Conservation (phyloP, 2,329 filamentous ascomycete genomes). For the Daldinia sp. region DNA sequence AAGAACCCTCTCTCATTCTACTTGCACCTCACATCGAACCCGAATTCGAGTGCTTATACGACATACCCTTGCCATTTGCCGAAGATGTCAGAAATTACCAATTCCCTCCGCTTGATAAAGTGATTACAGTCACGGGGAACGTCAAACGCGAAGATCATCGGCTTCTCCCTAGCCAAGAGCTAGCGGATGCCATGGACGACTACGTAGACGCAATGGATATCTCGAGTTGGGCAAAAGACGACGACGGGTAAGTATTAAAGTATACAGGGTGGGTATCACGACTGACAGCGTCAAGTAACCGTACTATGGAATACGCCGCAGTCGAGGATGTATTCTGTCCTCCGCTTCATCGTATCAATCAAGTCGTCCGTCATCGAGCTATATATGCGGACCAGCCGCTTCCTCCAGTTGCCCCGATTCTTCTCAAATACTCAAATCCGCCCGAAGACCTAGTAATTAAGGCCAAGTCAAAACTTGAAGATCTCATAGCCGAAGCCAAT, state of each 20-base stretch:
- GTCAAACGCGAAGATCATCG: conserved; percentile 82
- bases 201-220: conserved; percentile 96
- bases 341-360: conserved; percentile 85
- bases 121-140: conserved; percentile 87
- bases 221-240: conserved; percentile 72
- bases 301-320: conserved; percentile 71
- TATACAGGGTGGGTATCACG: conserved; percentile 36
- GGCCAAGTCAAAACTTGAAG: conserved; percentile 65
- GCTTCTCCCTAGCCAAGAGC: conserved; percentile 77
- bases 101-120: conserved; percentile 88
- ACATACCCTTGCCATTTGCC: conserved; percentile 89
- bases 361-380: conserved; percentile 84
- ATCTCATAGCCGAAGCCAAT: conserved; percentile 73
- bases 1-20: conserved; percentile 78
- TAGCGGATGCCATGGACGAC: conserved; percentile 83
- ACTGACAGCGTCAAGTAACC: conserved; percentile 41
- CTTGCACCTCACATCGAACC: conserved; percentile 81
- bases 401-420: conserved; percentile 66
- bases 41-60: conserved; percentile 85
- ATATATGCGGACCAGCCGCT: conserved; percentile 73
- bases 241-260: conserved; percentile 68
- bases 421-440: conserved; percentile 77
- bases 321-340: conserved; percentile 87
- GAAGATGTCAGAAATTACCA: conserved; percentile 92
- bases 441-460: conserved; percentile 71